Conservation (phyloP, 805 yeast species). For the Candida anglica region DNA sequence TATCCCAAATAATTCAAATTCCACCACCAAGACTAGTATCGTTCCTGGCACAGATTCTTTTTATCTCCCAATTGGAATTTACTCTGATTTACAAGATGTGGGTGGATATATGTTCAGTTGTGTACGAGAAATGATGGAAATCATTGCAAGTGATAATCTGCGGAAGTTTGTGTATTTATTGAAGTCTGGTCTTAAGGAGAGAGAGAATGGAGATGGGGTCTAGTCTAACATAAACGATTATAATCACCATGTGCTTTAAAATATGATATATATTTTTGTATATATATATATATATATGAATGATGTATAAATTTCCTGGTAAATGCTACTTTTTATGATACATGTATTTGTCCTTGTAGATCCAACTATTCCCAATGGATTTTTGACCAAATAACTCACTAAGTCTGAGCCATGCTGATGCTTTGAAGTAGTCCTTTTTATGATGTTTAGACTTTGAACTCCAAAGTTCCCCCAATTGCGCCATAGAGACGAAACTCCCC, state of each 20-base stretch:
- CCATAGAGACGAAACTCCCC: slow-evolving; percentile 68
- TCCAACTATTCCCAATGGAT: slow-evolving; percentile 70
- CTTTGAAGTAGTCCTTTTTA: slow-evolving; percentile 55
- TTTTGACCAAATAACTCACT: slow-evolving; percentile 61
- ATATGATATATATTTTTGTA: too few relatives aligned
- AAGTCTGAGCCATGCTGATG: slow-evolving; percentile 68
- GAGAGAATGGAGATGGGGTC: too few relatives aligned
- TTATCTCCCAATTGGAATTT: slow-evolving; percentile 35
- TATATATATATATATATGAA: too few relatives aligned
- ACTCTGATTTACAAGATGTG: slow-evolving; percentile 30
- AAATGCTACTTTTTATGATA: too few relatives aligned
- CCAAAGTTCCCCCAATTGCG: slow-evolving; percentile 70
- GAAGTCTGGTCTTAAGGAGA: slow-evolving; percentile 11
- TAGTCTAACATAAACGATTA: too few relatives aligned
- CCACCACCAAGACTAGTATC: slow-evolving; percentile 10
- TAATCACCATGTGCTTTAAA: too few relatives aligned
- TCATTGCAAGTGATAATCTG: neutral
- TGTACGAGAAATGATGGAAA: slow-evolving; percentile 28
- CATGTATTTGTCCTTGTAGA: slow-evolving; percentile 63
- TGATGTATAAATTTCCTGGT: too few relatives aligned
- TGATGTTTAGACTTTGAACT: slow-evolving; percentile 48
- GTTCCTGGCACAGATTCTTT: slow-evolving; percentile 21
- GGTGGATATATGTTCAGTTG: slow-evolving; percentile 25
- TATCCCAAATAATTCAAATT: slow-evolving; percentile 7
- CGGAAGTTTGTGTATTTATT: slow-evolving; percentile 10